phyloP scores from a whole-genome alignment of 2,329 filamentous ascomycete genomes.

The Annulohypoxylon truncatum region DNA sequence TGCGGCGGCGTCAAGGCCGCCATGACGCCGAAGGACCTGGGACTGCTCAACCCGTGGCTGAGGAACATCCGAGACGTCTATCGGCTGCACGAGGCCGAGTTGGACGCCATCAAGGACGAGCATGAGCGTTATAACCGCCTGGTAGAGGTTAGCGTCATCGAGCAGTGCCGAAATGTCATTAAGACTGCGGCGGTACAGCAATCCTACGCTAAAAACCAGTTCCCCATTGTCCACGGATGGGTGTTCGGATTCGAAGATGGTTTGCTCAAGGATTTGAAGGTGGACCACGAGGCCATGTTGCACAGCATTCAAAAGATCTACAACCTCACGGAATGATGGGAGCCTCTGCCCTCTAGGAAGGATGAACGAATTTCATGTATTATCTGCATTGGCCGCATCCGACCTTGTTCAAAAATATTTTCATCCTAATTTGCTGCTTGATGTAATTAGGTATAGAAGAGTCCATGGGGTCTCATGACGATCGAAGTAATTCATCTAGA shows the following conservation, averaged over 20 bases:
- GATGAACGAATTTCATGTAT: background rate
- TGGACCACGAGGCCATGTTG: constrained; percentile 69
- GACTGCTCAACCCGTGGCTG: constrained; percentile 78
- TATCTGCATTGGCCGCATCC: constrained; percentile 2
- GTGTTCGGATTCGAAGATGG: constrained; percentile 78
- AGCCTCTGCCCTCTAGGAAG: background rate
- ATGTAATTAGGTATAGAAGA: constrained; percentile 12
- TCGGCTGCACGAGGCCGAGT: constrained; percentile 75
- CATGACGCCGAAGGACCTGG: constrained; percentile 76
- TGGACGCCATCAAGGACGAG: constrained; percentile 71
- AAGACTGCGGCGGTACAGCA: constrained; percentile 85
- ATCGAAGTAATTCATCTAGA: background rate
- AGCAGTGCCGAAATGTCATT: constrained; percentile 81
- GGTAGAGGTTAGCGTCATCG: constrained; percentile 84
- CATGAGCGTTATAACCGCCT: constrained; percentile 74
- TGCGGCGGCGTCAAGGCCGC: constrained; percentile 82
- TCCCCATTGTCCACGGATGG: constrained; percentile 79
- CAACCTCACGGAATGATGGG: constrained; percentile 56
- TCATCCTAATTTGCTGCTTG: background rate
- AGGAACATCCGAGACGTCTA: constrained; percentile 81
- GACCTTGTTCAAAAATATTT: background rate
- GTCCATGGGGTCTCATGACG: background rate
- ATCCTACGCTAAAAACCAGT: constrained; percentile 70
- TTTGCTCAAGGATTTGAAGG: constrained; percentile 71
- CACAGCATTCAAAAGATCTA: constrained; percentile 73